Percentiles rank a stretch among this genome's conserved stretches.
phyloP scores from a whole-genome alignment of 495 filamentous ascomycete genomes.

The Neurospora terricola region DNA sequence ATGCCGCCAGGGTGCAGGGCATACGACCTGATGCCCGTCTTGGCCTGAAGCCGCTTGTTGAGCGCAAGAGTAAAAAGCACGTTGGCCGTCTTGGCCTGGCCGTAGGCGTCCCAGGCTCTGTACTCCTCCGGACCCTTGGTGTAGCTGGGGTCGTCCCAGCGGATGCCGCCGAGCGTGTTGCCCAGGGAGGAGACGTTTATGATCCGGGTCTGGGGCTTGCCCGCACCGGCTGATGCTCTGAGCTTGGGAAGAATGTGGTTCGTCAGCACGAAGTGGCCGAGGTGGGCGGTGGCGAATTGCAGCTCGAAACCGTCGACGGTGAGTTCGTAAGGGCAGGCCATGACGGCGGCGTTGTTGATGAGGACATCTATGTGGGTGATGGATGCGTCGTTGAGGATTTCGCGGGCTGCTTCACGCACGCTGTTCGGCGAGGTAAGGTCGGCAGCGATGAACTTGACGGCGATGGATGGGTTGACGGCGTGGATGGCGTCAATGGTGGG shows the following conservation, averaged over 20 bases:
- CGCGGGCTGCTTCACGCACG: constrained; percentile 40
- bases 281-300: constrained; percentile 49
- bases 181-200: constrained; percentile 32
- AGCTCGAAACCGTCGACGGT: constrained; percentile 41
- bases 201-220: constrained; percentile 11
- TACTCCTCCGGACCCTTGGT: constrained; percentile 23
- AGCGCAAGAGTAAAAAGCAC: constrained; percentile 47
- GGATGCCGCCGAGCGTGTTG: constrained; percentile 31
- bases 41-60: constrained; percentile 24
- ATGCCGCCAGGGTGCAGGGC: constrained; percentile 38
- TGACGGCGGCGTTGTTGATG: constrained; percentile 63
- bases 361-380: constrained; percentile 52
- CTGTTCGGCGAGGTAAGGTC: constrained; percentile 37
- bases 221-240: constrained; percentile 16
- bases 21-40: constrained; percentile 21
- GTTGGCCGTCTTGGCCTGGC: constrained; percentile 48
- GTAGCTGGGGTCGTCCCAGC: constrained; percentile 44
- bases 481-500: constrained; percentile 31
- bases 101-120: constrained; percentile 39
- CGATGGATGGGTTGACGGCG: constrained; percentile 25
- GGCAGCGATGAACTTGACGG: constrained; percentile 33
- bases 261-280: constrained; percentile 51
- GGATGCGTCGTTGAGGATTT: constrained; percentile 31
- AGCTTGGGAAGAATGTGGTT: constrained; percentile 43
- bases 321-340: constrained; percentile 37